A percentile compares a stretch with the other conserved stretches of the same genome.
These are phyloP conservation scores for Trichoderma gracile DNA, from an alignment of 2,329 filamentous ascomycete genomes.

Conservation along the genomic window DNA sequence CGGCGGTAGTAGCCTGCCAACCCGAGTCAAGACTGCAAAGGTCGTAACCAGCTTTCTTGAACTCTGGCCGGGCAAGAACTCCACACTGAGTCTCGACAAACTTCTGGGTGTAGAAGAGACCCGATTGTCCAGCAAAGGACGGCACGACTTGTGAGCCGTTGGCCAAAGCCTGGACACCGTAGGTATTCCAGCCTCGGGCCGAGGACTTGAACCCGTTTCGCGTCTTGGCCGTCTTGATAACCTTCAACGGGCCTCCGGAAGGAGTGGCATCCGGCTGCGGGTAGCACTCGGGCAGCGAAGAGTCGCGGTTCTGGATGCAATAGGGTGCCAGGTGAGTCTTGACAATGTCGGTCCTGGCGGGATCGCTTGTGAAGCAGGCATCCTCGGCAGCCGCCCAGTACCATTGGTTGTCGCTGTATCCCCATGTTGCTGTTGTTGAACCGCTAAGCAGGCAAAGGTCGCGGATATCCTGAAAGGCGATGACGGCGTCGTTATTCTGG, in stretches of 20 bases:
- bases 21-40: constrained; percentile 35
- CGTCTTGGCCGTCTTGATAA: constrained; percentile 23
- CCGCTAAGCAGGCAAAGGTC: constrained; percentile 25
- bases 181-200: constrained; percentile 26
- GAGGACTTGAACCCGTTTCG: constrained; percentile 17
- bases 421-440: constrained; percentile 22
- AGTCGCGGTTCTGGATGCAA: constrained; percentile 26
- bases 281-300: constrained; percentile 19
- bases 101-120: constrained; percentile 14
- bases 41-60: constrained; percentile 23
- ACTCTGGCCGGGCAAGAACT: constrained; percentile 16
- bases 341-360: constrained; percentile 15
- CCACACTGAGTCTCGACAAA: constrained; percentile 27
- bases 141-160: constrained; percentile 25
- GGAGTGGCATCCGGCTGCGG: constrained; percentile 13
- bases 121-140: constrained; percentile 23
- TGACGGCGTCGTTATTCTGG: constrained; percentile 19
- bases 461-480: constrained; percentile 23
- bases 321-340: constrained; percentile 17
- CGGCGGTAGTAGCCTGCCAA: constrained; percentile 27
- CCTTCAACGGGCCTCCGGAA: constrained; percentile 16
- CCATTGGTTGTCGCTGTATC: constrained; percentile 26
- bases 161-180: constrained; percentile 21
- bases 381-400: constrained; percentile 23
- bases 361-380: constrained; percentile 15